Conservation (phyloP, 78 protist genomes). For the Speleostelium caveatum region DNA sequence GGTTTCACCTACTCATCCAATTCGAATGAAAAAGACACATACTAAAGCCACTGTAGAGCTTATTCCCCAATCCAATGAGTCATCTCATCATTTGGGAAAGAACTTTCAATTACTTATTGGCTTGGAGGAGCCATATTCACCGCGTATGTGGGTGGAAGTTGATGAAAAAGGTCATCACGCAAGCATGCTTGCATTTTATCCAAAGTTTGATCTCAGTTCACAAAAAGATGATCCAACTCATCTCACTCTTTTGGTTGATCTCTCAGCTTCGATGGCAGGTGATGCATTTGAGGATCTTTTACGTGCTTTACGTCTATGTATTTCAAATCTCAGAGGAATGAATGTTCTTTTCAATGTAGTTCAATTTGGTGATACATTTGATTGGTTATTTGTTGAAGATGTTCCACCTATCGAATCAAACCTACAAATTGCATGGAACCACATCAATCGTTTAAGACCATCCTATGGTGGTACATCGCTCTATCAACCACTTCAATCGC, state of each 20-base stretch:
- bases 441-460: slow-evolving; percentile 50
- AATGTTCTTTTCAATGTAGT: slow-evolving; percentile 72
- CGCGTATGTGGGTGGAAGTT: slow-evolving; percentile 86
- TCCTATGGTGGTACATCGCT: slow-evolving; percentile 79
- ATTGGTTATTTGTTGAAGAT: slow-evolving; percentile 55
- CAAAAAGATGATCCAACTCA: slow-evolving; percentile 6
- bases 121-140: slow-evolving; percentile 59
- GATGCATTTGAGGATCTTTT: slow-evolving; percentile 53
- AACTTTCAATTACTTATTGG: slow-evolving; percentile 80
- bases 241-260: slow-evolving; percentile 78
- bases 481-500: slow-evolving; percentile 52
- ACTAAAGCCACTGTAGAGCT: slow-evolving; percentile 60
- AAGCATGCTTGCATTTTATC: slow-evolving; percentile 80
- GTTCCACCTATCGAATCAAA: slow-evolving; percentile 20
- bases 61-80: too few relatives aligned
- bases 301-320: slow-evolving; percentile 30
- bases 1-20: slow-evolving; percentile 19
- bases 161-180: slow-evolving; percentile 66
- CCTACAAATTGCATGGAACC: slow-evolving; percentile 60
- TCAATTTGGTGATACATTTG: slow-evolving; percentile 77
- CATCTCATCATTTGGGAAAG: neutral
- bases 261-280: slow-evolving; percentile 84
- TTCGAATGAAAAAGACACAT: slow-evolving; percentile 48
- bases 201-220: slow-evolving; percentile 67
- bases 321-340: slow-evolving; percentile 33